Evolutionary conservation across 1,139 yeast species (phyloP).

Genomic region (Candida neerlandica): DNA sequence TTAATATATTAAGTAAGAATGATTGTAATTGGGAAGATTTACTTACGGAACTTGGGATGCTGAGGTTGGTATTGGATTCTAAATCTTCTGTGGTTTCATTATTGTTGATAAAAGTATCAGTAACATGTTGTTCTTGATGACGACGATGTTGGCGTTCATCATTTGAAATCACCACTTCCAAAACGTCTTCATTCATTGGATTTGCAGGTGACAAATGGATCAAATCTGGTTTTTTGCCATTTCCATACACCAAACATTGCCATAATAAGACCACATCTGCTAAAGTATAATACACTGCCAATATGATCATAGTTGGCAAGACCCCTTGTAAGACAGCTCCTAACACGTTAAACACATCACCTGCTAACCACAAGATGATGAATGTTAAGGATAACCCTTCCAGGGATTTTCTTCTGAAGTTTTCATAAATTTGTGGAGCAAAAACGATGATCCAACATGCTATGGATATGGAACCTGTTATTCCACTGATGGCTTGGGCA

Average conservation of each 20-base stretch:
- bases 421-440: conserved; percentile 95
- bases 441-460: conserved; percentile 98
- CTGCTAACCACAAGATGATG: conserved; percentile 83
- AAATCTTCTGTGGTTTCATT: conserved; percentile 8
- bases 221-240: conserved; percentile 58
- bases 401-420: conserved; percentile 76
- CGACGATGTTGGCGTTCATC: conserved; percentile 26
- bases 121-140: conserved; percentile 14
- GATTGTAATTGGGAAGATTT: conserved; percentile 23
- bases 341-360: conserved; percentile 87
- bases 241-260: conserved; percentile 76
- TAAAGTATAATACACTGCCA: conserved; percentile 87
- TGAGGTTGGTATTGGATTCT: conserved; percentile 8
- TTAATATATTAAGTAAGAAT: conserved; percentile 53
- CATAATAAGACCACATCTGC: conserved; percentile 83
- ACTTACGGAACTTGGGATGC: conserved; percentile 10
- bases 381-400: conserved; percentile 86
- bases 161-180: conserved; percentile 55
- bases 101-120: conserved; percentile 3
- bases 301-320: conserved; percentile 86
- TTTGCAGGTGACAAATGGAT: conserved; percentile 89
- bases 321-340: conserved; percentile 90
- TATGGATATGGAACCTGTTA: conserved; percentile 87
- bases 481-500: conserved; percentile 82
- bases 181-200: conserved; percentile 71